A percentile compares a stretch with the other conserved stretches of the same genome.
phyloP scores from a whole-genome alignment of 345 rosid species.

The Brassica cretica region DNA sequence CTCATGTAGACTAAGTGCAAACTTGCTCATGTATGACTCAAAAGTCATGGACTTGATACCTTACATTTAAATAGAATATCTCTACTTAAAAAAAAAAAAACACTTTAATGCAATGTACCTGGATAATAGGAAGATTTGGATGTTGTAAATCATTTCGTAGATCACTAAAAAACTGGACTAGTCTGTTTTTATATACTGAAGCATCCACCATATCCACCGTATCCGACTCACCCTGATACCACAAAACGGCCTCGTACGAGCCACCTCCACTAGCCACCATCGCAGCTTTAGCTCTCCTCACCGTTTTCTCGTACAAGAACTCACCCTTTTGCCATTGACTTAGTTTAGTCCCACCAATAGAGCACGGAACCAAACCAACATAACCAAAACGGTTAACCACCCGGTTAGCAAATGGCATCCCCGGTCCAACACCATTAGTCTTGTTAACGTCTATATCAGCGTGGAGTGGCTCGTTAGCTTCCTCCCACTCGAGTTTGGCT shows the following conservation, averaged over 20 bases:
- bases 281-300: conserved; percentile 48
- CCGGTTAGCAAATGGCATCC: conserved; percentile 71
- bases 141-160: conserved; percentile 59
- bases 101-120: conserved; percentile 36
- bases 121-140: conserved; percentile 72
- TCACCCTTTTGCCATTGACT: conserved; percentile 71
- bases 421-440: conserved; percentile 78
- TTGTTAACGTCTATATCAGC: conserved; percentile 63
- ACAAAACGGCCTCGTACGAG: conserved; percentile 57
- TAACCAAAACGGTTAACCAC: conserved; percentile 41
- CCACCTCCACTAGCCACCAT: conserved; percentile 40
- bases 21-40: background rate
- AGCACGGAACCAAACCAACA: conserved; percentile 82
- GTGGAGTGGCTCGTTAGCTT: conserved; percentile 76
- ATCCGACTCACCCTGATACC: conserved; percentile 94
- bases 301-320: conserved; percentile 51
- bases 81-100: background rate
- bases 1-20: background rate
- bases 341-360: conserved; percentile 74
- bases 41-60: background rate
- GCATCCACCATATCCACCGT: conserved; percentile 49
- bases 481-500: conserved; percentile 59
- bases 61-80: background rate
- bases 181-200: conserved; percentile 50
- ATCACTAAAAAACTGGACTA: conserved; percentile 54